Conservation (phyloP, 352 stramenopile genomes). For the Pythium vanterpoolii region DNA sequence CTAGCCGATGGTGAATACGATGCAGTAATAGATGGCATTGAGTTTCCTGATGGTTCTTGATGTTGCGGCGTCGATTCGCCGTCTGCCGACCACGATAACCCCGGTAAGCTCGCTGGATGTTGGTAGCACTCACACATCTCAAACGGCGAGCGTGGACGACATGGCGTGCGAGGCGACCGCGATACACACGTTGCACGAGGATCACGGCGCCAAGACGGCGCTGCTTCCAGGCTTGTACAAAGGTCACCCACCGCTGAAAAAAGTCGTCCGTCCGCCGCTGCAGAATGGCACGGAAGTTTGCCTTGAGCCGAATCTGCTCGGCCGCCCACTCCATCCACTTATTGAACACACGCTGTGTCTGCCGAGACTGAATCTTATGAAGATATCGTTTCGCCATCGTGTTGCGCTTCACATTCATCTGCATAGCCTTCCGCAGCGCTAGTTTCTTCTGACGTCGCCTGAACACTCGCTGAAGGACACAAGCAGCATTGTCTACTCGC, state of each 20-base stretch:
- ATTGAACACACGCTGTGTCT: conserved; percentile 47
- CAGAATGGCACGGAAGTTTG: conserved; percentile 44
- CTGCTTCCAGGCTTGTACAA: conserved; percentile 28
- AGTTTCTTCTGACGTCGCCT: conserved; percentile 19
- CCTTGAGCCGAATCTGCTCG: conserved; percentile 40
- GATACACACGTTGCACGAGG: conserved; percentile 63
- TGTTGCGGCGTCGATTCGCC: conserved; percentile 17
- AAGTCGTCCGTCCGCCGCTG: conserved; percentile 37
- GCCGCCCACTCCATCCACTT: conserved; percentile 42
- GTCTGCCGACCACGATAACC: conserved; percentile 30
- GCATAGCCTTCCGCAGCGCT: conserved; percentile 35
- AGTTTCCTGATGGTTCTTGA: conserved; percentile 33
- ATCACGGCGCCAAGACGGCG: conserved; percentile 27
- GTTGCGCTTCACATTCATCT: conserved; percentile 43
- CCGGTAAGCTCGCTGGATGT: conserved; percentile 60
- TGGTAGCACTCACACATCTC: conserved; percentile 24
- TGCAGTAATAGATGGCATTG: conserved; percentile 27
- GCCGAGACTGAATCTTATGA: conserved; percentile 45
- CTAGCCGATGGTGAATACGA: conserved; percentile 30
- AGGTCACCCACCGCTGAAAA: conserved; percentile 48
- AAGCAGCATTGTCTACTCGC: conserved; percentile 23
- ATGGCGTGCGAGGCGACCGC: conserved; percentile 47
- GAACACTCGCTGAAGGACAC: conserved; percentile 36
- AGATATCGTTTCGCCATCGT: conserved; percentile 54
- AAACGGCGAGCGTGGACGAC: conserved; percentile 36